Evolutionary conservation across 495 filamentous ascomycete species (phyloP), one percentile per base, ranked within the genome.

Genomic region (Neurospora sp.): DNA sequence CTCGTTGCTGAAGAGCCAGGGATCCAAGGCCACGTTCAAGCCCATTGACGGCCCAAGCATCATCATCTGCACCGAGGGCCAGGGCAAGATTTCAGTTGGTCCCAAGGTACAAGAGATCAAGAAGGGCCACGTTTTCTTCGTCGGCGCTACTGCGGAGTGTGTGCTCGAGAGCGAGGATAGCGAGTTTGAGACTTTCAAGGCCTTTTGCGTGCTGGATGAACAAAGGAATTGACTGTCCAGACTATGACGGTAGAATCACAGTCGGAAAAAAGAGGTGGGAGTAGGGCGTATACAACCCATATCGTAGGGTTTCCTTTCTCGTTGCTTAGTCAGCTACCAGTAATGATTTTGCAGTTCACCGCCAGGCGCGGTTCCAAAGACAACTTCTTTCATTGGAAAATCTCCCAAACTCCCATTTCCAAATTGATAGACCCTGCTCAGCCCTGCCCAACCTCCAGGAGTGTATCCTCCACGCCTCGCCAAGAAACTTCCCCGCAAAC

Each of bases 1-100:
- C 80, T 91, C 93, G 9, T 88, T 91, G 20, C 84, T 98, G 41
- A 89, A 89, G 69, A 87, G 87, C 27, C 84, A 86, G 7, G 91
- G 90, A 3, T 90, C 92, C 18, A 96, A 94, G 80, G 94, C 90
- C 3, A 94, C 90, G 0, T 97, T 99, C 77, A 93, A 96, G 72
- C 86, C 86, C 5, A 88, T 98, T n/a, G 89, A 90, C 7, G 96
- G 96, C 1, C 96, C 96, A 6, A 97, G 93, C 80, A 92, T 99
- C 75, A 77, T 98, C 71, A 96, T 99, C 74, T 97, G 94, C 78
- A 97, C 94, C 0, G 82, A 84, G 23, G 96, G 96, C 6, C 85
- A 88, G 69, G 96, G 96, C 6, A 92, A 84, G 73, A 93, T 99
- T 72, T 90, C 88, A 3, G 94, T 99, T 3, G 96, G 94, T 0